Conservation (phyloP, 768 basidiomycete genomes). For the Russula foetens region DNA sequence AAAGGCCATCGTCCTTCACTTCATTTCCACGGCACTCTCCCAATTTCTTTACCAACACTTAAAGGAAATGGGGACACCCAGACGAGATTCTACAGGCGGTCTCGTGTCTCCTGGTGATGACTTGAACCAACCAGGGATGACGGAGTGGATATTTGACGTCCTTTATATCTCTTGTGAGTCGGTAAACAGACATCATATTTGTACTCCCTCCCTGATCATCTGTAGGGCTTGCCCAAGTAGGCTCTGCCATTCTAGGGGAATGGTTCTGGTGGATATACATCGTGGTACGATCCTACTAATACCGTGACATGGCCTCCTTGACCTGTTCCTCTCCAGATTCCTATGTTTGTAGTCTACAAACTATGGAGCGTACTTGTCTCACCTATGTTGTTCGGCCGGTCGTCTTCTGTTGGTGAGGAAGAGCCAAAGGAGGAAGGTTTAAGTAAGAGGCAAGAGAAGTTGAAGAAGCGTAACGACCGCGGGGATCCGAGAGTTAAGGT, state of each 20-base stretch:
- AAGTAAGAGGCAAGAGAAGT: conserved; percentile 84
- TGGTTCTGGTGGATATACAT: conserved; percentile 82
- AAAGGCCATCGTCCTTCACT: conserved; percentile 51
- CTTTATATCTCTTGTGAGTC: conserved; percentile 72
- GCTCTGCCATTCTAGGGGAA: conserved; percentile 66
- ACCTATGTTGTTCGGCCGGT: conserved; percentile 50
- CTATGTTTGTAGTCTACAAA: conserved; percentile 72
- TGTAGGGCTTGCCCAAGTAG: conserved; percentile 66
- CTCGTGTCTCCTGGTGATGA: conserved; percentile 70
- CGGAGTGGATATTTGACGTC: conserved; percentile 78
- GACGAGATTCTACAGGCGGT: conserved; percentile 62
- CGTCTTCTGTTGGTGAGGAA: conserved; percentile 30
- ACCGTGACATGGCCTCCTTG: background rate
- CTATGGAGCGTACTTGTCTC: conserved; percentile 61
- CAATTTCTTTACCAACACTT: conserved; percentile 65
- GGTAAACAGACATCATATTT: background rate
- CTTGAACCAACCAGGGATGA: conserved; percentile 65
- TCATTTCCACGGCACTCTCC: conserved; percentile 52
- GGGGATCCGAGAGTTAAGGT: conserved; percentile 60
- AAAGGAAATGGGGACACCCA: conserved; percentile 58
- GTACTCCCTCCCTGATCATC: conserved; percentile 7
- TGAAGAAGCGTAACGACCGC: conserved; percentile 71
- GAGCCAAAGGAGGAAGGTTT: conserved; percentile 35
- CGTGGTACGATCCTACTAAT: conserved; percentile 40
- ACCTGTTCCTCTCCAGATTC: conserved; percentile 50